Percentiles rank a stretch among this genome's conserved stretches.
These are phyloP conservation scores for Voacanga thouarsii DNA, from an alignment of 257 asterid species.

Conservation along the genomic window DNA sequence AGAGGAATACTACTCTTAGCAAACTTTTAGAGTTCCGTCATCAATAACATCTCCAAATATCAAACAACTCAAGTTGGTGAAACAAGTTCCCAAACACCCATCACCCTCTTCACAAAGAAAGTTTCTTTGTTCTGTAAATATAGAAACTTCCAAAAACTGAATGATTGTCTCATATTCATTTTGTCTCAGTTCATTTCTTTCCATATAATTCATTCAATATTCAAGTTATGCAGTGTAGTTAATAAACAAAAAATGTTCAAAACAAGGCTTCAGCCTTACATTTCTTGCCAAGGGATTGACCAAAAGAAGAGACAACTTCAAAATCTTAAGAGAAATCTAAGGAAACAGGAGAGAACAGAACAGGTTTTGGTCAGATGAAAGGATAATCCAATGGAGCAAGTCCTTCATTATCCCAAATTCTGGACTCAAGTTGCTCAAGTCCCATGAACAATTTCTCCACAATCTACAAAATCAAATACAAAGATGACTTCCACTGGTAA, in stretches of 20 bases:
- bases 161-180: neutral
- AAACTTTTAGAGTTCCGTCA: neutral
- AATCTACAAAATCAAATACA: neutral
- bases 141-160: neutral
- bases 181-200: neutral
- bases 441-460: neutral
- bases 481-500: neutral
- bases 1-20: neutral
- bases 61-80: neutral
- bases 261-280: neutral
- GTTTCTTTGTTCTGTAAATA: neutral
- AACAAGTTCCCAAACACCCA: neutral
- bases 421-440: neutral
- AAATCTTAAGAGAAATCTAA: no score
- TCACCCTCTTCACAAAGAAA: neutral
- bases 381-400: no score
- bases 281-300: neutral
- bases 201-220: neutral
- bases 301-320: neutral
- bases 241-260: neutral
- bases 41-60: neutral
- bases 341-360: neutral
- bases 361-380: neutral
- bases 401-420: neutral
- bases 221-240: neutral